These are phyloP conservation scores for Gossypium lobatum DNA, from an alignment of 441 rosid species.

Conservation along the genomic window DNA sequence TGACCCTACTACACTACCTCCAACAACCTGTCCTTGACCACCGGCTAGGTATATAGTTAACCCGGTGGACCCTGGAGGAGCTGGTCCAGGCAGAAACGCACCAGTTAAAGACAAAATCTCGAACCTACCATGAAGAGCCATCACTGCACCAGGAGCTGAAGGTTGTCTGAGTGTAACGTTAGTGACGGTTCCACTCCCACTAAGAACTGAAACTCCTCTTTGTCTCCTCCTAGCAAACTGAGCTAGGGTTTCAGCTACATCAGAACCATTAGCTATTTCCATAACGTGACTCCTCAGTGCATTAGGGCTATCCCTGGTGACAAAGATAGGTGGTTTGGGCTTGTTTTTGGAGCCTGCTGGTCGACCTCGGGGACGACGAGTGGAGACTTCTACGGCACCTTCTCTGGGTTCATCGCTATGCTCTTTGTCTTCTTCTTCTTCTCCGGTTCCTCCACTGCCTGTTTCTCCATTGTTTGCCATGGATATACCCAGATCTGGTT, in stretches of 20 bases:
- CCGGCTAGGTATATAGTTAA: constrained; percentile 51
- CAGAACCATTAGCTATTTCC: constrained; percentile 59
- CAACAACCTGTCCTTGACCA: constrained; percentile 58
- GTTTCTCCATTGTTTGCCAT: constrained; percentile 38
- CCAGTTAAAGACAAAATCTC: constrained; percentile 68
- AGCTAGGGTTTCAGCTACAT: constrained; percentile 58
- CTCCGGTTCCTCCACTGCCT: constrained; percentile 25
- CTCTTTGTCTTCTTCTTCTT: constrained; percentile 40
- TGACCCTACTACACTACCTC: constrained; percentile 51
- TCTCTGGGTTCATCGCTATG: constrained; percentile 51
- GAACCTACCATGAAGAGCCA: constrained; percentile 62
- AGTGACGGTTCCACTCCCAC: constrained; percentile 60
- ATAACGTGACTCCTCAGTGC: constrained; percentile 61
- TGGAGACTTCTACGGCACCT: constrained; percentile 50
- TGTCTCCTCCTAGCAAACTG: constrained; percentile 58
- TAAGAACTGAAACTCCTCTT: constrained; percentile 54
- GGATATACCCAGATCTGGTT: constrained; percentile 70
- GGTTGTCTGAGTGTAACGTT: constrained; percentile 65
- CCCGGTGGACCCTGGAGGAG: constrained; percentile 58
- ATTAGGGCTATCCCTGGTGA: constrained; percentile 66
- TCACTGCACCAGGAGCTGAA: constrained; percentile 37
- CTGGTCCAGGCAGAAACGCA: constrained; percentile 55
- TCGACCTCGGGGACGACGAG: constrained; percentile 65
- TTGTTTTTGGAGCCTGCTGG: constrained; percentile 72
- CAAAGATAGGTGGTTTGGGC: constrained; percentile 66